Conservation (phyloP, 305 asterid species). For the Fraxinus albicans region DNA sequence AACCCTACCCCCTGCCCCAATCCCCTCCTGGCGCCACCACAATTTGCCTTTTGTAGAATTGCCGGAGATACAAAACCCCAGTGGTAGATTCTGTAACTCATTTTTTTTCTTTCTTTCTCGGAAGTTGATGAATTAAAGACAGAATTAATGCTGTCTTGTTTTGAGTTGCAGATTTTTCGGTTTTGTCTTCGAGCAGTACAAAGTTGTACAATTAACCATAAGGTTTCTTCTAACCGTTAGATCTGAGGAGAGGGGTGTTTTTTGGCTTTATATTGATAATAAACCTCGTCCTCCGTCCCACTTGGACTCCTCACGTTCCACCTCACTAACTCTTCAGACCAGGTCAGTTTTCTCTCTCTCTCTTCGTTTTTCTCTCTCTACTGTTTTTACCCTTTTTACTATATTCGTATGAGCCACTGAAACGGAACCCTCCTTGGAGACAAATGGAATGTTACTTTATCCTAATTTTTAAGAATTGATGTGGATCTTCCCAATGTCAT, state of each 20-base stretch:
- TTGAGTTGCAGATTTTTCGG: constrained; percentile 8
- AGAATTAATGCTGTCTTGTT: not conserved
- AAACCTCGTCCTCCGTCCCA: constrained; percentile 28
- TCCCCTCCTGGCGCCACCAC: constrained; percentile 13
- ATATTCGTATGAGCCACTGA: constrained; percentile 5
- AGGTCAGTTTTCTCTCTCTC: constrained; percentile 28
- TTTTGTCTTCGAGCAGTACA: not conserved
- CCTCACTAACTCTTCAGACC: constrained; percentile 32
- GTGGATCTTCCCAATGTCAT: constrained; percentile 10
- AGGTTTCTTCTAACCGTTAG: constrained; percentile 20
- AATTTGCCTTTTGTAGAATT: not conserved
- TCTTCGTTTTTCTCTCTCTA: not conserved
- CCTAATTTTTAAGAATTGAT: not conserved
- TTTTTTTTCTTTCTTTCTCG: not conserved
- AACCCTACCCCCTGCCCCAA: constrained; percentile 25
- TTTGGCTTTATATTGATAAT: constrained; percentile 11
- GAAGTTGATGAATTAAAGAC: not conserved
- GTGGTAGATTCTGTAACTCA: not conserved
- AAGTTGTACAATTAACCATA: constrained; percentile 7
- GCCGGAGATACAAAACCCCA: not conserved
- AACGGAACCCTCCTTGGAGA: not conserved
- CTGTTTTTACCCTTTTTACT: not conserved
- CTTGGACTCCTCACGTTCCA: constrained; percentile 34
- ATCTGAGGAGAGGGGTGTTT: constrained; percentile 17
- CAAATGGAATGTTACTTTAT: not conserved